Base-by-base conservation (phyloP, 352 stramenopile species). In the Phytopythium mirpurense region DNA sequence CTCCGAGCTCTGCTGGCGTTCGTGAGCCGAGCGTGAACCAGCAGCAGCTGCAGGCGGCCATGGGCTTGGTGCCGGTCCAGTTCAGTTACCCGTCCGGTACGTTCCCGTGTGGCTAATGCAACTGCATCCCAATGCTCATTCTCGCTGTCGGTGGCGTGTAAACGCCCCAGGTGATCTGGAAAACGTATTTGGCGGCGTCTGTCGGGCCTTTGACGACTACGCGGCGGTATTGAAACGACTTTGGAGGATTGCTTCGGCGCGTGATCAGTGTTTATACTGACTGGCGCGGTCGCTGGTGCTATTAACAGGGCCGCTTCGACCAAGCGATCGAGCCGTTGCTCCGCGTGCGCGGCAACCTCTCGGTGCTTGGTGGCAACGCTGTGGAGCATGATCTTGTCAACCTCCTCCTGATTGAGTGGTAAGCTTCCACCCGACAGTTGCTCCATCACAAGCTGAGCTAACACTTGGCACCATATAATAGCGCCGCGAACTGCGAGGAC, bases 361-460 rank as follows among this genome's bases (percentile, higher is more conserved):
- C 68, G n/a, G 54, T 90, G n/a, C 72, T 95, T 29, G 82, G 84
- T 26, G 82, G 79, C 38, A 90, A 81, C 5, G 62, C 60, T 15
- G 71, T 90, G 19, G 72, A 92, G 57, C 75, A 88, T 41, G 84
- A 93, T 44, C 58, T 95, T 15, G 51, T 90, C 9, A 78, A 93
- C 1, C 56, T 91, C 46, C 68, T 95, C 0, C 67, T 93, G 16
- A 74, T 93, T 15, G 84, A 95, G 46, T 86, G 78, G 84, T 95
- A 65, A 35, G 34, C 1, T 3, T 18, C 0, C 15, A 2, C 8
- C 3, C 51, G 19, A 37, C 23, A 14, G 10, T 23, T 45, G 11
- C 36, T 53, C 26, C 24, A 15, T 19, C 36, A 31, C n/a, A 9
- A 5, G 29, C 29, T 9, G 9, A 5, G 29, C 29, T 32, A 32